Evolutionary conservation across 768 basidiomycete genomes (phyloP), one percentile per base, ranked within the genome.

Genomic region (Mycena galopus): DNA sequence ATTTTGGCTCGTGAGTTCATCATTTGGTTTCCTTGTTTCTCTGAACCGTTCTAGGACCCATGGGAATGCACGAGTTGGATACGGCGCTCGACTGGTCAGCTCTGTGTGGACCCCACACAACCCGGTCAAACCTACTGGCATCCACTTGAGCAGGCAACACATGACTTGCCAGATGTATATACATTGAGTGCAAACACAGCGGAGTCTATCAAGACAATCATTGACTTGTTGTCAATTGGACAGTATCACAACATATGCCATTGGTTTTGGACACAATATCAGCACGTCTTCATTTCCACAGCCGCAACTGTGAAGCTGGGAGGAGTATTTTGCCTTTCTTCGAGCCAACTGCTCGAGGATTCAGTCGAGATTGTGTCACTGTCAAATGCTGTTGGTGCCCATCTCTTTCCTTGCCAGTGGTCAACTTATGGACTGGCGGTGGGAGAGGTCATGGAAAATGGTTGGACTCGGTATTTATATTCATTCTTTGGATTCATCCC

Each of bases 391-490:
- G n/a, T n/a, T n/a, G n/a, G n/a, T n/a, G n/a, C n/a, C n/a, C n/a
- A n/a, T n/a, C n/a, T n/a, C n/a, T n/a, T n/a, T n/a, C n/a, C n/a
- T n/a, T n/a, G n/a, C n/a, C n/a, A n/a, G n/a, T n/a, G n/a, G n/a
- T n/a, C n/a, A n/a, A n/a, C n/a, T n/a, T n/a, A n/a, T n/a, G n/a
- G n/a, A n/a, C n/a, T n/a, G n/a, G n/a, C n/a, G n/a, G n/a, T n/a
- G n/a, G n/a, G 32, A 29, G 16, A 51, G 3, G 27, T 47, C 21
- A 37, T 37, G 67, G 32, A 19, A 3, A 39, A 56, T 29, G 57
- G 32, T n/a, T 67, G 67, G 67, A 67, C 32, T 4, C 58, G 67
- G 67, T 67, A 67, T 21, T 42, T 19, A 16, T 21, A 5, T 30
- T 16, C 27, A 6, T 1, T 27, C 3, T 3, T 0, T 23, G 21